Evolutionary conservation across 2,329 filamentous ascomycete genomes (phyloP).

Genomic region (Penicillium expansum): DNA sequence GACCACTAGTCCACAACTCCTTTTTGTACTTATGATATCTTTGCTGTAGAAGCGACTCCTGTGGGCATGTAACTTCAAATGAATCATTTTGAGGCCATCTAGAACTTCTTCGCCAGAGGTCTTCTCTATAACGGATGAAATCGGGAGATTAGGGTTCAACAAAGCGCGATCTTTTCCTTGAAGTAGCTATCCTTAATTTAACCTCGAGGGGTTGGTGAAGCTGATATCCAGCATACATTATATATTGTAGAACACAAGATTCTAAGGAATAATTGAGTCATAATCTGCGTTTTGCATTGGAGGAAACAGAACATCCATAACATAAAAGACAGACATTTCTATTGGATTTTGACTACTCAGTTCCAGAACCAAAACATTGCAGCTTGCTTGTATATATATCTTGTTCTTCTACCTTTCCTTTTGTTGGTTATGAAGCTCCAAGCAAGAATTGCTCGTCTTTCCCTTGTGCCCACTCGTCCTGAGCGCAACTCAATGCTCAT

Average conservation of each 20-base stretch:
- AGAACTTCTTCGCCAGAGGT: neutral
- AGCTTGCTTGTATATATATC: neutral
- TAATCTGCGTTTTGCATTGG: slow-evolving; percentile 10
- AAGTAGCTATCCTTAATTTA: neutral
- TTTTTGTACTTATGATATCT: neutral
- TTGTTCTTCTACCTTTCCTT: neutral
- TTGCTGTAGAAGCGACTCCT: neutral
- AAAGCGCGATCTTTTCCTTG: neutral
- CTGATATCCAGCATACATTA: slow-evolving; percentile 7
- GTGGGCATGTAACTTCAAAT: neutral
- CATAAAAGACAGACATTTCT: neutral
- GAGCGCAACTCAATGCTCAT: neutral
- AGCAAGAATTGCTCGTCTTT: neutral
- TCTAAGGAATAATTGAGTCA: neutral
- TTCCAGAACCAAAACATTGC: neutral
- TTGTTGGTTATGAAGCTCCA: neutral
- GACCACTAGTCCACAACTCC: neutral
- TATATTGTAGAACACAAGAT: slow-evolving; percentile 3
- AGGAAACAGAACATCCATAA: slow-evolving; percentile 3
- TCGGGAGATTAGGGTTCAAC: slow-evolving; percentile 7
- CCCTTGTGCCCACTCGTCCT: neutral
- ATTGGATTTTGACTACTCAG: neutral
- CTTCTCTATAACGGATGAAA: slow-evolving; percentile 5
- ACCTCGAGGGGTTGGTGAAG: neutral
- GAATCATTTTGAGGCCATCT: neutral